Base-by-base conservation (phyloP, 257 asterid genomes). In the Jasminum sambac region DNA sequence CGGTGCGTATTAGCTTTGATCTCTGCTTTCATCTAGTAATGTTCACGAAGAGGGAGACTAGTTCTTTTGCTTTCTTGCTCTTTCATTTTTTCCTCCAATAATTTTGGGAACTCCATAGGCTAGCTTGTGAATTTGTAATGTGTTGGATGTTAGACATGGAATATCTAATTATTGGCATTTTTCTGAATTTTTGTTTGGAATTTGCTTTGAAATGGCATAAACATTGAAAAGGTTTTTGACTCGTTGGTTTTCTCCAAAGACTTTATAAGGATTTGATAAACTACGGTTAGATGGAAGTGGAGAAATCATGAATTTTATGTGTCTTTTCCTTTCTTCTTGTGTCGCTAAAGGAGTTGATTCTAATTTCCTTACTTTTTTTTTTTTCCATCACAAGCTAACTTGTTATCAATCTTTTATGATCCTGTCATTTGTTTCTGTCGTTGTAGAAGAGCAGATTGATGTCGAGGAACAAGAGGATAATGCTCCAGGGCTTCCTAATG, bases 361-460 rank as follows among this genome's bases (percentile, higher is more conserved):
- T 5, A 63, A n/a, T n/a, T n/a, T n/a, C n/a, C n/a, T n/a, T n/a
- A n/a, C n/a, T n/a, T 24, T 38, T 6, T 8, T 13, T 24, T 14
- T 25, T 24, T 41, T 8, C 63, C 21, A 14, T 19, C 16, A 76
- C 42, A 57, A 37, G 30, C 34, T 40, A 61, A 50, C 50, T 57
- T 39, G 36, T 67, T 67, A 40, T 67, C 38, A 71, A 59, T 40
- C 17, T 48, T 48, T 70, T 36, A 11, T 74, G 71, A 63, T 50
- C 62, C 13, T 78, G 71, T 11, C 23, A 8, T 75, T 72, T 67
- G 7, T 50, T 70, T 68, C 59, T 66, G 13, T 75, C 84, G 85
- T 75, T 85, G 85, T 89, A 95, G 98, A 83, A 80, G 62, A 63
- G 68, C 72, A 74, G 64, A 67, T 68, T 62, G 78, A 40, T 11